Evolutionary conservation across 1,139 yeast genomes (phyloP).

Genomic region (Candida sanyaensis): DNA sequence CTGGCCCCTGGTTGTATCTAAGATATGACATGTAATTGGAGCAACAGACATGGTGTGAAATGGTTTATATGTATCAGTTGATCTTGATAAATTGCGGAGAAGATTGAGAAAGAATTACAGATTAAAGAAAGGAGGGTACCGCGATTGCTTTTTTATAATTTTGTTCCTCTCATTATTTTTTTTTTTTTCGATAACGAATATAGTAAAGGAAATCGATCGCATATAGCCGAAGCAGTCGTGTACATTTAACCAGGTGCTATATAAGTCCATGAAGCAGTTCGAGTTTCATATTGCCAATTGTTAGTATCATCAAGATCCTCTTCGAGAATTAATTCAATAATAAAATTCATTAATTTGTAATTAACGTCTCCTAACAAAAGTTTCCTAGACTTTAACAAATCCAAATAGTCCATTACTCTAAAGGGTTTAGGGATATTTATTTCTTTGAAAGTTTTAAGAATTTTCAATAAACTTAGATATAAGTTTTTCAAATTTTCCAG

Average conservation of each 20-base stretch:
- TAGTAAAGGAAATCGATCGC: not conserved
- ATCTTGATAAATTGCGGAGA: too few relatives aligned
- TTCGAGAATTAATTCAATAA: constrained; percentile 25
- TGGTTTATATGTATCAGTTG: too few relatives aligned
- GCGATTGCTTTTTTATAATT: too few relatives aligned
- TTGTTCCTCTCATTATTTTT: too few relatives aligned
- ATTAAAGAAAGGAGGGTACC: not conserved
- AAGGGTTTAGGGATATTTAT: not conserved
- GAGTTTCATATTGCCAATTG: constrained; percentile 27
- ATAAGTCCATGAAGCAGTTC: constrained; percentile 10
- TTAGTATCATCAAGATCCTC: constrained; percentile 19
- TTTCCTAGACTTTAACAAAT: constrained; percentile 11
- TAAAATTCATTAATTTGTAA: constrained; percentile 25
- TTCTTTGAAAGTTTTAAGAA: not conserved
- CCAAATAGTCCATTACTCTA: constrained; percentile 16
- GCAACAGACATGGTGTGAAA: constrained; percentile 26
- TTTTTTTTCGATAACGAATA: too few relatives aligned
- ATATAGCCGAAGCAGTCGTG: constrained; percentile 3
- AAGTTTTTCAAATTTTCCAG: constrained; percentile 18
- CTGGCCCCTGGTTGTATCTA: constrained; percentile 80
- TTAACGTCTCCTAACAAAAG: constrained; percentile 19
- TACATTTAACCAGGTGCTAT: not conserved
- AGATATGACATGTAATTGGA: constrained; percentile 84
- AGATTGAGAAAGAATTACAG: not conserved
- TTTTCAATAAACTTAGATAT: constrained; percentile 2